Conservation (phyloP, 805 yeast genomes). For the Candida sphagnicola region DNA sequence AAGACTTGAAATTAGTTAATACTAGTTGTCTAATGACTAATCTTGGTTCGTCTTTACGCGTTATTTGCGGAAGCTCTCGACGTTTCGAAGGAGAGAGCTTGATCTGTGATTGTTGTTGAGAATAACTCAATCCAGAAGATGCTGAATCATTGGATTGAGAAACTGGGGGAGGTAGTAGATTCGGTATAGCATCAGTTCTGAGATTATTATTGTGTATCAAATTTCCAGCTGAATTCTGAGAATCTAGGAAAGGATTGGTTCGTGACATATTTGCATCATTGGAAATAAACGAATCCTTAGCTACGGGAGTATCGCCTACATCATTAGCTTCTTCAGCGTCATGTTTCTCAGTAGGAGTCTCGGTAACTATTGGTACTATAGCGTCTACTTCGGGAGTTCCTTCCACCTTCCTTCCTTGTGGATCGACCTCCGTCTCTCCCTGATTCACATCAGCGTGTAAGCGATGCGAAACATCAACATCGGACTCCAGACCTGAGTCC, state of each 20-base stretch:
- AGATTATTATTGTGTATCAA: conserved; percentile 1
- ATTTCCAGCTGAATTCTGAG: not conserved
- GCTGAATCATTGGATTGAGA: not conserved
- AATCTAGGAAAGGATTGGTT: not conserved
- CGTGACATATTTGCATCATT: not conserved
- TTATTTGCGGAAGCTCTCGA: conserved; percentile 14
- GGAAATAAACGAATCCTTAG: not conserved
- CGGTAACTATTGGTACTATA: not conserved
- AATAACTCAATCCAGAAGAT: conserved; percentile 16
- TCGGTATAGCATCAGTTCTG: not conserved
- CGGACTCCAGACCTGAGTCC: too few relatives aligned
- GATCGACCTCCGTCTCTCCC: too few relatives aligned
- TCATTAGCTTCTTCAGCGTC: not conserved
- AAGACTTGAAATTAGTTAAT: conserved; percentile 85
- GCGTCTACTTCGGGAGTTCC: too few relatives aligned
- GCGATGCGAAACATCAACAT: too few relatives aligned
- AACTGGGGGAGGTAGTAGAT: not conserved
- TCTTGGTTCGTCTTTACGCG: conserved; percentile 41
- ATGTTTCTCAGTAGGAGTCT: not conserved
- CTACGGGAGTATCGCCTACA: not conserved
- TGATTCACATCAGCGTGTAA: too few relatives aligned
- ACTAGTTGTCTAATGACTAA: conserved; percentile 72
- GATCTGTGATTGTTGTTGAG: conserved; percentile 25
- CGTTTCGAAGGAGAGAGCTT: conserved; percentile 26
- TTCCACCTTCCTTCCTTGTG: too few relatives aligned